phyloP scores from a whole-genome alignment of 2,329 filamentous ascomycete genomes.

The Rhynchosporium secalis region DNA sequence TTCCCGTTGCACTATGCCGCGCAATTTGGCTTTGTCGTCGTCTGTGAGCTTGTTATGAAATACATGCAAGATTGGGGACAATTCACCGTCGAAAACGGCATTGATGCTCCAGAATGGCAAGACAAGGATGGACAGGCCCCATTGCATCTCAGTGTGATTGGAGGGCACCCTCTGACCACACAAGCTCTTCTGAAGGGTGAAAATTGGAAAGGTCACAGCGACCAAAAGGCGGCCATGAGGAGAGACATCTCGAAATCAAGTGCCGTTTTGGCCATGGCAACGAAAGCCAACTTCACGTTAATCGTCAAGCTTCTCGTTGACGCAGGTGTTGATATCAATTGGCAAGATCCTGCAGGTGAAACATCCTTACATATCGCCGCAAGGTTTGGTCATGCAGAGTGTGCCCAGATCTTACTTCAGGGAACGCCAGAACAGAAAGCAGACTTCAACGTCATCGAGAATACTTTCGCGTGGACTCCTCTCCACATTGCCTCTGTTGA shows the following conservation, averaged over 20 bases:
- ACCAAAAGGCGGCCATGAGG: slow-evolving; percentile 63
- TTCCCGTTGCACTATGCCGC: slow-evolving; percentile 91
- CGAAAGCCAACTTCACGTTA: slow-evolving; percentile 78
- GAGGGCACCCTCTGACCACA: slow-evolving; percentile 85
- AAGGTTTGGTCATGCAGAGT: slow-evolving; percentile 80
- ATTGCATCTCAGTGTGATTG: slow-evolving; percentile 87
- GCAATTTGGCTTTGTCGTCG: slow-evolving; percentile 89
- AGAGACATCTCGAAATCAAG: slow-evolving; percentile 79
- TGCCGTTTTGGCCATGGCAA: slow-evolving; percentile 82
- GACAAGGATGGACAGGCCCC: slow-evolving; percentile 90
- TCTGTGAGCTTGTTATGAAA: slow-evolving; percentile 83
- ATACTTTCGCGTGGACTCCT: slow-evolving; percentile 91
- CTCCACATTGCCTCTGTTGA: slow-evolving; percentile 91
- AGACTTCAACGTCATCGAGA: slow-evolving; percentile 75
- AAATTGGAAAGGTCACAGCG: slow-evolving; percentile 65
- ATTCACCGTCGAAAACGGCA: slow-evolving; percentile 80
- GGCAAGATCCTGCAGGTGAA: slow-evolving; percentile 86
- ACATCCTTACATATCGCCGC: slow-evolving; percentile 91
- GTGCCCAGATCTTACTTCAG: slow-evolving; percentile 72
- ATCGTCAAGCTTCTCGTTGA: slow-evolving; percentile 88
- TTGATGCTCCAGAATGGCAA: slow-evolving; percentile 87
- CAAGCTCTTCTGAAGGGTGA: slow-evolving; percentile 78
- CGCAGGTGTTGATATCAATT: slow-evolving; percentile 90
- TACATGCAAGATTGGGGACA: slow-evolving; percentile 88
- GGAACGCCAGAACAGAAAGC: slow-evolving; percentile 71